Base-by-base conservation (phyloP, 164 flowering plant species). In the Litsea cubeba region DNA sequence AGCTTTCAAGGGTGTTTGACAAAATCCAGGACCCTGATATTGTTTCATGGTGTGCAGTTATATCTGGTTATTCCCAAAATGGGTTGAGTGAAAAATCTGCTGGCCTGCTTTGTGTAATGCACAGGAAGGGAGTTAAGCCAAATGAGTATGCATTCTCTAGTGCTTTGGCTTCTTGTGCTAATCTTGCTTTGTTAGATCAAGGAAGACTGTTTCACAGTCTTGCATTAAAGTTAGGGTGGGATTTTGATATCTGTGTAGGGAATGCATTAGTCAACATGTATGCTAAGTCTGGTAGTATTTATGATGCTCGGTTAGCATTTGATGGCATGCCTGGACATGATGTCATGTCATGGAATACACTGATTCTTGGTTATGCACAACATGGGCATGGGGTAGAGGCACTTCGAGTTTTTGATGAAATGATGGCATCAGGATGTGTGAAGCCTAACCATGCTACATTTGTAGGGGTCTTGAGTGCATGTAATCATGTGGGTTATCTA, bases 301-400 rank as follows among this genome's bases (percentile, higher is more conserved):
- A 40, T 35, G 73, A 73, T 73, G 71, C 76, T 63, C 5, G 46
- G 72, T 62, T 65, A 57, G 67, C 74, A 32, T 77, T 77, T 77
- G 71, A 77, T 46, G 71, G 25, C 65, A 77, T 74, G 40, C 71
- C 71, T 49, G 14, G 3, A 15, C 76, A 23, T 70, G 76, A 77
- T 65, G 65, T 74, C 26, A 70, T 65, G 70, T 77, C 80, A 32
- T 77, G 74, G 76, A 77, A 77, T 40, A 70, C 80, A 10, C 40
- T 77, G 65, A 77, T 77, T 68, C 80, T 74, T 70, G 80, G 73
- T 11, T 74, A 74, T 74, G 80, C 80, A 64, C 71, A 70, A 70
- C 76, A 77, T 74, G 80, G 80, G 24, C 64, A 50, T 69, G 76
- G 71, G 57, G 54, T 12, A 32, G 60, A 64, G 49, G 80, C 76